Evolutionary conservation across 108 stramenopile species (phyloP).

Genomic region (Epithemia pelagica): DNA sequence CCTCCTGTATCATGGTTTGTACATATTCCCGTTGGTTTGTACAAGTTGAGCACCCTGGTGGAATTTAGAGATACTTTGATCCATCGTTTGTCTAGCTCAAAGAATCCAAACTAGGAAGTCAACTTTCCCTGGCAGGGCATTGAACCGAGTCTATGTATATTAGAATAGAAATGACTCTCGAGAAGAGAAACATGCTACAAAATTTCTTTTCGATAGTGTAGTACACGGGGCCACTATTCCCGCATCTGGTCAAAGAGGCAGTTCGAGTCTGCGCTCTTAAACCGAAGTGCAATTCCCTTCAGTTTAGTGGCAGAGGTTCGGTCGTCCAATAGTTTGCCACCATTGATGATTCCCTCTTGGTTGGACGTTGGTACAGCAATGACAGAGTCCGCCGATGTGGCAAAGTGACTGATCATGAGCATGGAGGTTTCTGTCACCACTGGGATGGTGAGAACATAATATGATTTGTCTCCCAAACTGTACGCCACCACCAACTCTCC

Average conservation of each 20-base stretch:
- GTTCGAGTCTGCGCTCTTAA: neutral
- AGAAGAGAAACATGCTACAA: no score
- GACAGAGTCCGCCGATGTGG: slow-evolving; percentile 30
- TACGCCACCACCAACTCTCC: slow-evolving; percentile 36
- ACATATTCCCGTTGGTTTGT: no score
- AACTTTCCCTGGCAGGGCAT: no score
- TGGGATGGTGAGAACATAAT: slow-evolving; percentile 30
- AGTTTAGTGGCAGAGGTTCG: neutral
- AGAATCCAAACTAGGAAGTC: no score
- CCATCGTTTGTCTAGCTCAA: no score
- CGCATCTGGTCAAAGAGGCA: neutral
- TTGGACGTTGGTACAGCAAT: slow-evolving; percentile 23
- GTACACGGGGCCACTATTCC: no score
- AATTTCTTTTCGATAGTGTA: no score
- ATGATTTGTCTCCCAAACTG: slow-evolving; percentile 19
- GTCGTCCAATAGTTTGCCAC: neutral
- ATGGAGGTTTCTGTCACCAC: slow-evolving; percentile 28
- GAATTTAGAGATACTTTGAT: no score
- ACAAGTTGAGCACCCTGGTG: no score
- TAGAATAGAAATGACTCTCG: no score
- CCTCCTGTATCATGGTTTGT: no score
- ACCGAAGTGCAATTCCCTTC: neutral
- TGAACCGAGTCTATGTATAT: no score
- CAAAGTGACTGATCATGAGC: slow-evolving; percentile 28
- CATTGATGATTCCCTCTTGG: slow-evolving; percentile 32